Evolutionary conservation across 495 filamentous ascomycete genomes (phyloP).

Genomic region (Annulohypoxylon stygium): DNA sequence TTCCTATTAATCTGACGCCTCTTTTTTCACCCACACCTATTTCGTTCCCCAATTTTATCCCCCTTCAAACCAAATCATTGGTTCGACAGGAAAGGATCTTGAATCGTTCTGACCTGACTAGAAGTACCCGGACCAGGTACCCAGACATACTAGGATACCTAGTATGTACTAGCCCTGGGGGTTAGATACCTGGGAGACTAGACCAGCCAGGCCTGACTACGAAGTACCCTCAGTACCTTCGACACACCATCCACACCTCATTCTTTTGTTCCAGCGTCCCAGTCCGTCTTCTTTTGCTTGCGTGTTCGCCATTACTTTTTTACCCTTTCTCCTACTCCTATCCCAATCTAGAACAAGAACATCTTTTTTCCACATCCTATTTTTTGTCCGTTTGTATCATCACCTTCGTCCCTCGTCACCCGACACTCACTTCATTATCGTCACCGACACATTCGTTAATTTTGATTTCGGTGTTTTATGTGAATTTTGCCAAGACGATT

Average conservation of each 20-base stretch:
- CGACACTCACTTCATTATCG: constrained; percentile 31
- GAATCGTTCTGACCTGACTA: constrained; percentile 27
- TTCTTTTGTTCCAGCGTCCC: constrained; percentile 23
- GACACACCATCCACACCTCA: constrained; percentile 5
- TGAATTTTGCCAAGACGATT: constrained; percentile 6
- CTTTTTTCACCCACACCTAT: constrained; percentile 27
- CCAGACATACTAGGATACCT: no score
- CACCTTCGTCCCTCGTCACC: constrained; percentile 9
- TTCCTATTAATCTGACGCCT: constrained; percentile 41
- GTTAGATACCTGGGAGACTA: background rate
- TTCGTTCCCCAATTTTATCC: constrained; percentile 27
- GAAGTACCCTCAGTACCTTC: background rate
- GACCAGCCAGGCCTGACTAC: background rate
- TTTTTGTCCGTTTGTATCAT: constrained; percentile 28
- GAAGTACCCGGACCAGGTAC: background rate
- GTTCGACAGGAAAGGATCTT: constrained; percentile 36
- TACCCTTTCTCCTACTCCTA: constrained; percentile 11
- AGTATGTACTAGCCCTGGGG: background rate
- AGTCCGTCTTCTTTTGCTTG: constrained; percentile 21
- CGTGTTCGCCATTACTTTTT: constrained; percentile 35
- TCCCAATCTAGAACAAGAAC: constrained; percentile 22
- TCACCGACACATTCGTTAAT: constrained; percentile 37
- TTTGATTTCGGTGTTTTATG: constrained; percentile 30
- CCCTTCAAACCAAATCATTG: constrained; percentile 38
- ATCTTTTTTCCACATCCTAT: constrained; percentile 14